These are phyloP conservation scores for Xylariaceae sp. DNA, from an alignment of 2,329 filamentous ascomycete genomes.

Conservation along the genomic window DNA sequence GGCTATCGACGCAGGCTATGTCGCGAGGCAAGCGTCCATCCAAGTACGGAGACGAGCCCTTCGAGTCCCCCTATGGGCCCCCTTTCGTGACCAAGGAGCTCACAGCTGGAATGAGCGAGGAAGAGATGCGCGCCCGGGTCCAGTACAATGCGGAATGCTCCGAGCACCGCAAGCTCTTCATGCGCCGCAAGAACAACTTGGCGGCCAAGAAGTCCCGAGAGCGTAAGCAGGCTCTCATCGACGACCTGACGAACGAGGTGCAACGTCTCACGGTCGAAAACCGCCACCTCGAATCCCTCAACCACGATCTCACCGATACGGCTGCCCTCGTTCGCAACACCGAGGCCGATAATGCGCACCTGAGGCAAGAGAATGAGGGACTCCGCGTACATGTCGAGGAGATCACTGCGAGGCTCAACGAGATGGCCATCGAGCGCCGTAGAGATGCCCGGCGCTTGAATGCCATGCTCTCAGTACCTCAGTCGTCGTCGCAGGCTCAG, in stretches of 20 bases:
- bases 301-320: neutral
- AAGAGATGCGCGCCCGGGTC: neutral
- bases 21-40: conserved; percentile 2
- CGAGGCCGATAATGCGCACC: neutral
- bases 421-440: neutral
- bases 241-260: conserved; percentile 2
- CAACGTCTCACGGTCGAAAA: neutral
- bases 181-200: conserved; percentile 9
- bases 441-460: neutral
- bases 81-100: conserved; percentile 5
- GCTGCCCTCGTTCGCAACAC: neutral
- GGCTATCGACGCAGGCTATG: no score
- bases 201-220: conserved; percentile 10
- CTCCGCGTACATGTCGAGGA: neutral
- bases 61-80: conserved; percentile 6
- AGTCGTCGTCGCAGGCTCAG: neutral
- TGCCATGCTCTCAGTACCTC: neutral
- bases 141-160: conserved; percentile 4
- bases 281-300: neutral
- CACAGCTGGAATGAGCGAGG: conserved; percentile 1
- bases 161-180: conserved; percentile 1
- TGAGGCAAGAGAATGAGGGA: neutral
- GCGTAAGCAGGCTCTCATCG: conserved; percentile 4
- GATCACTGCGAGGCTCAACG: neutral
- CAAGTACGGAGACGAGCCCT: conserved; percentile 9